These are phyloP conservation scores for Colletotrichum filicis DNA, from an alignment of 2,329 filamentous ascomycete species.

Conservation along the genomic window DNA sequence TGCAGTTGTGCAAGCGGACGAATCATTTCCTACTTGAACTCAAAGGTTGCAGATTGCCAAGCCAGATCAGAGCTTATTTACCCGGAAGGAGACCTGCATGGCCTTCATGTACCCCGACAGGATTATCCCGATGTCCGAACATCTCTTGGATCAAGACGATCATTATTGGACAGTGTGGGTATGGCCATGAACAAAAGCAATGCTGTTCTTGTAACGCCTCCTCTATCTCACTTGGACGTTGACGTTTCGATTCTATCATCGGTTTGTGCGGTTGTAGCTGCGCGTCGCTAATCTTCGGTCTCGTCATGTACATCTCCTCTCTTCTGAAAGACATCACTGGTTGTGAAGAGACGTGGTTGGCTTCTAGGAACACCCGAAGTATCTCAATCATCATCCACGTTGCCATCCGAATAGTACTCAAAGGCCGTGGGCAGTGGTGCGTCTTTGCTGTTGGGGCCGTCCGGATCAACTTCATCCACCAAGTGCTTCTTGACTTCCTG, in stretches of 20 bases:
- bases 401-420: constrained; percentile 48
- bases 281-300: background rate
- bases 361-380: background rate
- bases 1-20: background rate
- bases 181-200: no score
- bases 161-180: no score
- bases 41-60: background rate
- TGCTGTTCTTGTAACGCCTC: background rate
- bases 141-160: background rate
- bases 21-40: background rate
- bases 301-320: background rate
- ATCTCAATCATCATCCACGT: constrained; percentile 10
- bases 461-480: constrained; percentile 41
- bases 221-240: background rate
- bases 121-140: background rate
- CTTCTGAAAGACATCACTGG: background rate
- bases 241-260: background rate
- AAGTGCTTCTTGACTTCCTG: constrained; percentile 26
- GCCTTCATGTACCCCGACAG: background rate
- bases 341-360: no score
- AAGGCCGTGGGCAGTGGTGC: constrained; percentile 44
- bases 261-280: background rate
- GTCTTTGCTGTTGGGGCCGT: constrained; percentile 40
- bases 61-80: background rate
- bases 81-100: background rate